These are phyloP conservation scores for Endoconidiophora laricicola DNA, from an alignment of 2,329 filamentous ascomycete genomes.

Conservation along the genomic window DNA sequence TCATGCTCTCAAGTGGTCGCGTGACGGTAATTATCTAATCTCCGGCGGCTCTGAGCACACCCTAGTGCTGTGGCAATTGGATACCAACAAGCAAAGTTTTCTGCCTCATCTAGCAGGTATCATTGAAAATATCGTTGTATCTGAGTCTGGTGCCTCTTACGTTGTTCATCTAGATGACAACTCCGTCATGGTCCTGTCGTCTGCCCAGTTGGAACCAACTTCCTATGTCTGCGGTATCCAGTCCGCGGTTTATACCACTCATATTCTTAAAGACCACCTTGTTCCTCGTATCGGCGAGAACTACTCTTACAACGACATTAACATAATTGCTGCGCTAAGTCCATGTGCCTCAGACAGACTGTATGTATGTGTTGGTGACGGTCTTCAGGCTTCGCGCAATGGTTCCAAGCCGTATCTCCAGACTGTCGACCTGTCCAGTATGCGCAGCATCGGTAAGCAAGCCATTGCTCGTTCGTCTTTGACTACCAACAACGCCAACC, in stretches of 20 bases:
- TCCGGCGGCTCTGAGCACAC: slow-evolving; percentile 85
- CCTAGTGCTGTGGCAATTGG: slow-evolving; percentile 82
- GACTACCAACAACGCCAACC: slow-evolving; percentile 59
- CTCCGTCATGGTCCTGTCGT: slow-evolving; percentile 77
- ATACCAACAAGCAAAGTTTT: slow-evolving; percentile 66
- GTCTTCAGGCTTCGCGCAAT: slow-evolving; percentile 39
- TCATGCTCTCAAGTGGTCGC: slow-evolving; percentile 75
- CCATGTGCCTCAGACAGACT: slow-evolving; percentile 46
- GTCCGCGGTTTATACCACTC: slow-evolving; percentile 34
- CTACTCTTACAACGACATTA: slow-evolving; percentile 22
- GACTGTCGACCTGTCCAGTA: slow-evolving; percentile 67
- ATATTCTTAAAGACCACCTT: slow-evolving; percentile 33
- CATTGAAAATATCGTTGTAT: slow-evolving; percentile 73
- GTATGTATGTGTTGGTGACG: slow-evolving; percentile 49
- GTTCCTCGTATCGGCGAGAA: slow-evolving; percentile 29
- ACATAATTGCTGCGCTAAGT: slow-evolving; percentile 35
- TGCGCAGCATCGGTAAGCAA: slow-evolving; percentile 68
- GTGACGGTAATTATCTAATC: slow-evolving; percentile 89
- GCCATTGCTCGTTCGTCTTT: slow-evolving; percentile 76
- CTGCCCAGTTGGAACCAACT: slow-evolving; percentile 70
- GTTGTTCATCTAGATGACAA: slow-evolving; percentile 80
- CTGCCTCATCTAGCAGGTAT: slow-evolving; percentile 79
- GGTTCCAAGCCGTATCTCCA: slow-evolving; percentile 47
- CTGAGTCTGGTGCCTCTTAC: slow-evolving; percentile 63
- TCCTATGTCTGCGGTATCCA: slow-evolving; percentile 76